phyloP scores from a whole-genome alignment of 106 monocot genomes.

The Ottelia alismoides region DNA sequence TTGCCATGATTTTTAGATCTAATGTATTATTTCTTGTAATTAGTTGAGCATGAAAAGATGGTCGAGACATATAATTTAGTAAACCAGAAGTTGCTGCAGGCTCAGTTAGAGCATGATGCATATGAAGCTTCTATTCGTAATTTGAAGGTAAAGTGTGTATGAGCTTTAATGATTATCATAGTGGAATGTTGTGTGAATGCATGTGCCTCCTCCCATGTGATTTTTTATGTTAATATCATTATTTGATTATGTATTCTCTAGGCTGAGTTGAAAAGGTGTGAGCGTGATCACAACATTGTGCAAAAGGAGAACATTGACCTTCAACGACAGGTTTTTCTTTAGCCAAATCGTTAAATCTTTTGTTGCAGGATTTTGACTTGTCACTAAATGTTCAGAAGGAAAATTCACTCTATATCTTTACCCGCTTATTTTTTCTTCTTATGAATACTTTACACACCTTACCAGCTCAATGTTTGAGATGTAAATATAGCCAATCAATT shows the following conservation, averaged over 20 bases:
- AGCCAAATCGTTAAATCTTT: too few relatives aligned
- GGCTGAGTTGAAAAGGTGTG: slow-evolving; percentile 64
- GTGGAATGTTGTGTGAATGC: too few relatives aligned
- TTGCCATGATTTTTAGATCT: too few relatives aligned
- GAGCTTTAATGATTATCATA: too few relatives aligned
- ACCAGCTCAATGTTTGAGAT: too few relatives aligned
- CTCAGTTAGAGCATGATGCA: slow-evolving; percentile 48
- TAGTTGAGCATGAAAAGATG: slow-evolving; percentile 89
- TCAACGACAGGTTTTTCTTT: slow-evolving; percentile 82
- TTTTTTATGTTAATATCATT: background rate
- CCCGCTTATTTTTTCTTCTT: too few relatives aligned
- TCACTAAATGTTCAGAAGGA: too few relatives aligned
- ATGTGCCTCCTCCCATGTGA: background rate
- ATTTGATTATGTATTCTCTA: slow-evolving; percentile 15
- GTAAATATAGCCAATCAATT: too few relatives aligned
- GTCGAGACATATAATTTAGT: slow-evolving; percentile 61
- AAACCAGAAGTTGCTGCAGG: slow-evolving; percentile 78
- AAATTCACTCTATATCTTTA: too few relatives aligned
- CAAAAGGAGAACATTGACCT: slow-evolving; percentile 80
- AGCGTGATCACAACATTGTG: slow-evolving; percentile 51
- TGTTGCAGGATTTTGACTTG: too few relatives aligned
- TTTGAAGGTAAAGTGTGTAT: slow-evolving; percentile 72
- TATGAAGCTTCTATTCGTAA: slow-evolving; percentile 47
- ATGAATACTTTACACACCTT: too few relatives aligned
- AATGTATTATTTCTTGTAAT: too few relatives aligned